A percentile compares a stretch with the other conserved stretches of the same genome.
Conservation (phyloP, 331 rosid species). For the Malus hybrid region DNA sequence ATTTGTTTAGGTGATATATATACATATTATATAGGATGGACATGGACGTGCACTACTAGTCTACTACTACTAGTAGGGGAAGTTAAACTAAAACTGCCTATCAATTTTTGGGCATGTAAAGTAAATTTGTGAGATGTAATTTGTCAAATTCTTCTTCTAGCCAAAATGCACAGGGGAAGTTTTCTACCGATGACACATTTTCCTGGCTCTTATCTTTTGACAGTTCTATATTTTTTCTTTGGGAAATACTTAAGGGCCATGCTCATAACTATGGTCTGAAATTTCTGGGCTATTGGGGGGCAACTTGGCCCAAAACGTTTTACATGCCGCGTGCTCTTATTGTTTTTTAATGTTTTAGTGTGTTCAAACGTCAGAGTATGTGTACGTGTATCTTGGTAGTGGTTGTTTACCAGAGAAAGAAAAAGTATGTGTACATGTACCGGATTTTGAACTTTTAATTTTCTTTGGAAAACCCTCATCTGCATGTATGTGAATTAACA, state of each 20-base stretch:
- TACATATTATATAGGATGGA: too few species aligned
- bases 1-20: background rate
- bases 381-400: too few species aligned
- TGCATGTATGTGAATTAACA: background rate
- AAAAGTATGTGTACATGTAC: background rate
- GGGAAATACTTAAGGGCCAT: background rate
- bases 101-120: constrained; percentile 4
- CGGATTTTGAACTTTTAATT: background rate
- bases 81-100: background rate
- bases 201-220: background rate
- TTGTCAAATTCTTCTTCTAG: background rate
- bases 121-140: constrained; percentile 5
- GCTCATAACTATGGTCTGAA: background rate
- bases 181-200: background rate
- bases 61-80: background rate
- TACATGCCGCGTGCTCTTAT: background rate
- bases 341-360: too few species aligned
- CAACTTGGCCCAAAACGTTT: background rate
- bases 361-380: too few species aligned
- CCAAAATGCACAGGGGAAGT: background rate
- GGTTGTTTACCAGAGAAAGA: background rate
- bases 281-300: too few species aligned
- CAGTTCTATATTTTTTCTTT: background rate
- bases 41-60: background rate
- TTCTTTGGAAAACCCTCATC: background rate